phyloP scores from a whole-genome alignment of 2,329 filamentous ascomycete genomes.

The Teratosphaeria epicoccoides region DNA sequence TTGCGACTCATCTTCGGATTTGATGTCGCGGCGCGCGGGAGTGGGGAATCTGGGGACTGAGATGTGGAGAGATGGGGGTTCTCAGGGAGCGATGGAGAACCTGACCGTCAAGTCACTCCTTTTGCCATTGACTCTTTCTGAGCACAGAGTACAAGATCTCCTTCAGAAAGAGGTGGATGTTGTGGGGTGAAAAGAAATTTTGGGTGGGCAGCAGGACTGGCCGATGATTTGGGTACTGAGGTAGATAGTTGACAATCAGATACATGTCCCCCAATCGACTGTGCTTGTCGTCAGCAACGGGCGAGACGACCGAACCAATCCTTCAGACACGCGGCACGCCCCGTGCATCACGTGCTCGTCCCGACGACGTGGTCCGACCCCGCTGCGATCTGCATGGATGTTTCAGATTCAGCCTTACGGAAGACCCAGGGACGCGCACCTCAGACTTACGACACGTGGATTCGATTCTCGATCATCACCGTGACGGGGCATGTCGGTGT shows the following conservation, averaged over 20 bases:
- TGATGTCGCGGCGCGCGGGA: slow-evolving; percentile 8
- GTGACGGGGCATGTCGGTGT: too few species aligned
- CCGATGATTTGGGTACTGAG: background rate
- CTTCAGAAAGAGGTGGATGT: slow-evolving; percentile 2
- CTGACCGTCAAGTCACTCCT: slow-evolving; percentile 1
- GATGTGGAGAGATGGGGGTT: background rate
- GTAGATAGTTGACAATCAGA: background rate
- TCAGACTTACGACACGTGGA: background rate
- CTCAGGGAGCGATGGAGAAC: background rate
- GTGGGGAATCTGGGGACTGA: slow-evolving; percentile 1
- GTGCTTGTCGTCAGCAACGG: too few species aligned
- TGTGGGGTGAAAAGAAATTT: slow-evolving; percentile 2
- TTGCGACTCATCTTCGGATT: slow-evolving; percentile 7
- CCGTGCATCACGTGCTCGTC: background rate
- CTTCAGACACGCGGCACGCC: too few species aligned
- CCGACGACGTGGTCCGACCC: background rate
- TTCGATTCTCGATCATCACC: background rate
- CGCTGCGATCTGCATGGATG: background rate
- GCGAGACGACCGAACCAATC: too few species aligned
- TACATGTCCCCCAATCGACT: background rate
- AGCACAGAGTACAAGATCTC: background rate
- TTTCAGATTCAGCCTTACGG: background rate
- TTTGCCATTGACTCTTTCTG: background rate
- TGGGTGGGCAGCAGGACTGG: background rate
- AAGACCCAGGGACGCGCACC: background rate